These are phyloP conservation scores for Huntiella omanensis DNA, from an alignment of 2,329 filamentous ascomycete species.

Conservation along the genomic window DNA sequence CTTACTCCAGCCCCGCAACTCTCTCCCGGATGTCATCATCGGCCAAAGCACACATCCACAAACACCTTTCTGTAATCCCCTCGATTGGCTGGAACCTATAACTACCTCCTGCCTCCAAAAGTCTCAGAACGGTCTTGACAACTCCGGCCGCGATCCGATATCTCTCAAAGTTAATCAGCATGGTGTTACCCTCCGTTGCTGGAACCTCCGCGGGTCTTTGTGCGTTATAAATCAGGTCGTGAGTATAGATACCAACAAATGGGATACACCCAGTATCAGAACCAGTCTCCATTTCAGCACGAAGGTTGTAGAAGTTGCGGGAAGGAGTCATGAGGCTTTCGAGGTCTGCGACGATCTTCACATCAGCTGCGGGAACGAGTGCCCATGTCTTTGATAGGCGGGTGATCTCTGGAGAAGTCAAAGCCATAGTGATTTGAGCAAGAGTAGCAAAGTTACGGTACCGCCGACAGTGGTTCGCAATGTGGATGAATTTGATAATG, in stretches of 20 bases:
- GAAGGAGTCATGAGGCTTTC: conserved; percentile 58
- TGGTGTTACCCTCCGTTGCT: conserved; percentile 43
- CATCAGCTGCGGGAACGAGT: conserved; percentile 45
- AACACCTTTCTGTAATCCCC: conserved; percentile 57
- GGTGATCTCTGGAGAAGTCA: conserved; percentile 54
- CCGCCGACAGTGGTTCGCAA: conserved; percentile 54
- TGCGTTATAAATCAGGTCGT: conserved; percentile 65
- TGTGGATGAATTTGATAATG: conserved; percentile 67
- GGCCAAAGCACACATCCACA: conserved; percentile 65
- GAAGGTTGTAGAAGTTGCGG: conserved; percentile 58
- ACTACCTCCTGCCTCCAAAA: conserved; percentile 51
- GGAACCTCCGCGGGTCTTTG: conserved; percentile 61
- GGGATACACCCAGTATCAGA: conserved; percentile 59
- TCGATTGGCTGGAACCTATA: conserved; percentile 60
- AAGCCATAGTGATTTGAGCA: conserved; percentile 60
- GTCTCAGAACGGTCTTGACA: conserved; percentile 58
- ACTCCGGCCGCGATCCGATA: conserved; percentile 58
- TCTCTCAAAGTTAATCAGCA: conserved; percentile 67
- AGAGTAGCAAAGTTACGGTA: conserved; percentile 72
- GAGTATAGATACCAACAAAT: conserved; percentile 68
- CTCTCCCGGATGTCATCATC: conserved; percentile 53
- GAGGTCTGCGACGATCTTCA: conserved; percentile 46
- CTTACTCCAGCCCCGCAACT: conserved; percentile 30
- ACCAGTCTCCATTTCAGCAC: conserved; percentile 58
- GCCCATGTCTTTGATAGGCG: conserved; percentile 54